Conservation (phyloP, 2,329 filamentous ascomycete genomes). For the Colletotrichum coccodes region DNA sequence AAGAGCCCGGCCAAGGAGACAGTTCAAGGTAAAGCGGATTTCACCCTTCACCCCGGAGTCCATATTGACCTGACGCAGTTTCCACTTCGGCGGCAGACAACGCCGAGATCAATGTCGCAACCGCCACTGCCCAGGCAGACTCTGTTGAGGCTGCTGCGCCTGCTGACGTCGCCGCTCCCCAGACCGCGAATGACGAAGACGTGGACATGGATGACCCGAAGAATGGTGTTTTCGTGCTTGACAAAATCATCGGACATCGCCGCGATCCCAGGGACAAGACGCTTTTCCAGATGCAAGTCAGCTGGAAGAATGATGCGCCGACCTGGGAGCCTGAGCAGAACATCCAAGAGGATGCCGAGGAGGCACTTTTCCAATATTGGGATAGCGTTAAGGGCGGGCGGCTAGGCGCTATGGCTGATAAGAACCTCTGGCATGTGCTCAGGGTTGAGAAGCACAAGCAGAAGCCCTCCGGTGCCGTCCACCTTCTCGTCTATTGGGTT, state of each 20-base stretch:
- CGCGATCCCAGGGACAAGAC: constrained; percentile 28
- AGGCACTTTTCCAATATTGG: constrained; percentile 39
- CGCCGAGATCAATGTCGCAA: constrained; percentile 24
- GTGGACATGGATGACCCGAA: constrained; percentile 9
- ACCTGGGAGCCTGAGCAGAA: constrained; percentile 47
- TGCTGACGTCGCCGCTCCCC: not conserved
- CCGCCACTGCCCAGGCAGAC: not conserved
- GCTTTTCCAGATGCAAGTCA: constrained; percentile 43
- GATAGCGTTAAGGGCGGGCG: constrained; percentile 32
- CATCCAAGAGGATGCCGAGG: constrained; percentile 45
- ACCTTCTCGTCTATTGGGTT: constrained; percentile 24
- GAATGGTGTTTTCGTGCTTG: constrained; percentile 18
- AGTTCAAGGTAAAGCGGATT: not conserved
- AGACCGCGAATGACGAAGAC: not conserved
- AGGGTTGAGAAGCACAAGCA: constrained; percentile 30
- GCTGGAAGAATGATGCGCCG: constrained; percentile 41
- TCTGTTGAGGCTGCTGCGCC: constrained; percentile 16
- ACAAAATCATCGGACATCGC: constrained; percentile 26
- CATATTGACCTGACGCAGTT: not conserved
- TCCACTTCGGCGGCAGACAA: not conserved
- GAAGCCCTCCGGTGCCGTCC: constrained; percentile 13
- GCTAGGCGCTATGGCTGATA: constrained; percentile 24
- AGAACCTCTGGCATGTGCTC: constrained; percentile 33
- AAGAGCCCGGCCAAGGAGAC: constrained; percentile 16
- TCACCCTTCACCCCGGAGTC: no score